phyloP scores from a whole-genome alignment of 2,329 filamentous ascomycete genomes.

The Talaromyces islandicus region DNA sequence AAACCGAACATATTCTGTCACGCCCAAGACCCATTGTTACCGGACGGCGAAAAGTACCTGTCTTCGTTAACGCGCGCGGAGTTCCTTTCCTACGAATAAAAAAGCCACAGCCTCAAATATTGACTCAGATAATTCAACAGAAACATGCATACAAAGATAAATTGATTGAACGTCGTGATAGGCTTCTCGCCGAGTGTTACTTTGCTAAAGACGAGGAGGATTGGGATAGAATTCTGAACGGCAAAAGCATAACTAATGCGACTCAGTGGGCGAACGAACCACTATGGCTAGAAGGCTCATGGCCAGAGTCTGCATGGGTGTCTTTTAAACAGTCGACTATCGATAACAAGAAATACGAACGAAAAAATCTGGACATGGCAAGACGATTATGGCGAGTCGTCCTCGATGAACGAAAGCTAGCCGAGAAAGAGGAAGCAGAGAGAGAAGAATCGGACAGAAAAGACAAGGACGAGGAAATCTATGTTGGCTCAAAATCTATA shows the following conservation, averaged over 20 bases:
- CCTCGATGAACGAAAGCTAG: conserved; percentile 32
- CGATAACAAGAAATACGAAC: conserved; percentile 18
- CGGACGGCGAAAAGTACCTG: conserved; percentile 35
- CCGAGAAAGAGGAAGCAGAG: conserved; percentile 17
- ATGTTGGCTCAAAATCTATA: neutral
- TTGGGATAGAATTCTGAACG: conserved; percentile 33
- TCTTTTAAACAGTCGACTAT: conserved; percentile 17
- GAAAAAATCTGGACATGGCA: conserved; percentile 22
- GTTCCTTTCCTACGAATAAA: conserved; percentile 40
- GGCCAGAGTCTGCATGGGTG: conserved; percentile 17
- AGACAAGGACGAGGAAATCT: neutral
- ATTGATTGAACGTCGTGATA: conserved; percentile 26
- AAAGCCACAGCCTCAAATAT: conserved; percentile 36
- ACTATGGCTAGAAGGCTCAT: conserved; percentile 14
- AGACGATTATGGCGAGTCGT: conserved; percentile 35
- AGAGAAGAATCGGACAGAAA: conserved; percentile 10
- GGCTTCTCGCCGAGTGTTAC: conserved; percentile 22
- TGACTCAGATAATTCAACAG: conserved; percentile 31
- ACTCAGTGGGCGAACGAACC: neutral
- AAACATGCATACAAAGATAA: conserved; percentile 31
- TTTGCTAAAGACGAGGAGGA: conserved; percentile 36
- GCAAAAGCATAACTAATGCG: neutral
- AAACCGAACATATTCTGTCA: conserved; percentile 27
- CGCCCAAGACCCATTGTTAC: conserved; percentile 28
- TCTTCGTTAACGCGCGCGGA: conserved; percentile 36